phyloP scores from a whole-genome alignment of 257 asterid species.

The Forsythia viridissima region DNA sequence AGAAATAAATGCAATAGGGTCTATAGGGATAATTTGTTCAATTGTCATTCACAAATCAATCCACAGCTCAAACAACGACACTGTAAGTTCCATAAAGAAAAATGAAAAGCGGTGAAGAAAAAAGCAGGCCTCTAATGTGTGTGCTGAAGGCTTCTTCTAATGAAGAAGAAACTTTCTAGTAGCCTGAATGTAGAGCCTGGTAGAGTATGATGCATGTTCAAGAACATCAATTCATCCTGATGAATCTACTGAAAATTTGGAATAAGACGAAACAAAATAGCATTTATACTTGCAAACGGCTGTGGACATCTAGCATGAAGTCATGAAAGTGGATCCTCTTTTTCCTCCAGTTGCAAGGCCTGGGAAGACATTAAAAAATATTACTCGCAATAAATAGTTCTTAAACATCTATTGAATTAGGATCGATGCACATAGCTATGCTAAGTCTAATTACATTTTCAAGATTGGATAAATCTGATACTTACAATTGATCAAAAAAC shows the following conservation, averaged over 20 bases:
- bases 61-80: no score
- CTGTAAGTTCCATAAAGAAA: no score
- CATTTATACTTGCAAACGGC: conserved; percentile 38
- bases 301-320: conserved; percentile 47
- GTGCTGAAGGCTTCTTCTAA: not conserved
- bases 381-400: not conserved
- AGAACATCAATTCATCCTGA: not conserved
- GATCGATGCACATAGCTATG: not conserved
- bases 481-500: conserved; percentile 49
- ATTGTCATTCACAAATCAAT: not conserved
- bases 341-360: conserved; percentile 50
- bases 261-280: conserved; percentile 13
- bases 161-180: conserved; percentile 16
- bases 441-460: not conserved
- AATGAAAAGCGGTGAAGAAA: not conserved
- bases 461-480: not conserved
- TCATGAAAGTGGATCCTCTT: conserved; percentile 54
- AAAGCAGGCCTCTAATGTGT: not conserved
- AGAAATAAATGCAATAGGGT: not conserved
- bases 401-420: not conserved
- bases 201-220: conserved; percentile 13
- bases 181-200: conserved; percentile 12
- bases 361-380: conserved; percentile 15
- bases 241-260: conserved; percentile 11
- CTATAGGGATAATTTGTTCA: no score